These are phyloP conservation scores for Cylindrodendrum hubeiense DNA, from an alignment of 2,329 filamentous ascomycete genomes.

Conservation along the genomic window DNA sequence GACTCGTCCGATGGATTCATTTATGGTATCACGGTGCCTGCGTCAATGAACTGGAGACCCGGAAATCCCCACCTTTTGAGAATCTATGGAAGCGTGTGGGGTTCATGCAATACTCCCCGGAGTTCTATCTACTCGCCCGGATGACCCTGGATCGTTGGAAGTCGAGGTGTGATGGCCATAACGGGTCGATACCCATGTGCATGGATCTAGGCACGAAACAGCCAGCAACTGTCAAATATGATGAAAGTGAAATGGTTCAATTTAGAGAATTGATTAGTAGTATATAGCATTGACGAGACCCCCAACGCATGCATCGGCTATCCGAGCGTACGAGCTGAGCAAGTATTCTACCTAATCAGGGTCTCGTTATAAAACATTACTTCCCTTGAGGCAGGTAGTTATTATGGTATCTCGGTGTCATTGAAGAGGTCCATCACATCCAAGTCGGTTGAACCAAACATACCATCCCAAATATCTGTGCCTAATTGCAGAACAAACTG, in stretches of 20 bases:
- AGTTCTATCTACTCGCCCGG: not conserved
- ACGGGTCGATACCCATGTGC: not conserved
- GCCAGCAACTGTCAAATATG: not conserved
- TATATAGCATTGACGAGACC: not conserved
- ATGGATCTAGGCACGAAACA: not conserved
- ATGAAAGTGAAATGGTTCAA: slow-evolving; percentile 1
- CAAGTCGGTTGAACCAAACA: not conserved
- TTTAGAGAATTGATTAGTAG: not conserved
- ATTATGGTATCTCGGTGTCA: not conserved
- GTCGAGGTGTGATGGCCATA: not conserved
- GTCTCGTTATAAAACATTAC: too few species aligned
- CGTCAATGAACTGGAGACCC: not conserved
- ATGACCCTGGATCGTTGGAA: slow-evolving; percentile 4
- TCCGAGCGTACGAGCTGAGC: too few species aligned
- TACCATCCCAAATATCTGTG: not conserved
- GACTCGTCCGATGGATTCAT: not conserved
- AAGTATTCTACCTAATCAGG: too few species aligned
- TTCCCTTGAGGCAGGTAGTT: too few species aligned
- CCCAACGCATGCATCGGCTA: too few species aligned
- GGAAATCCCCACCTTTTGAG: not conserved
- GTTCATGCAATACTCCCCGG: slow-evolving; percentile 6
- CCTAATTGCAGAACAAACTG: not conserved
- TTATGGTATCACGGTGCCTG: not conserved
- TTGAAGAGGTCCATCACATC: not conserved
- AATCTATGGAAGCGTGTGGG: slow-evolving; percentile 14